These are phyloP conservation scores for Bacidia gigantensis DNA, from an alignment of 495 filamentous ascomycete species.

Conservation along the genomic window DNA sequence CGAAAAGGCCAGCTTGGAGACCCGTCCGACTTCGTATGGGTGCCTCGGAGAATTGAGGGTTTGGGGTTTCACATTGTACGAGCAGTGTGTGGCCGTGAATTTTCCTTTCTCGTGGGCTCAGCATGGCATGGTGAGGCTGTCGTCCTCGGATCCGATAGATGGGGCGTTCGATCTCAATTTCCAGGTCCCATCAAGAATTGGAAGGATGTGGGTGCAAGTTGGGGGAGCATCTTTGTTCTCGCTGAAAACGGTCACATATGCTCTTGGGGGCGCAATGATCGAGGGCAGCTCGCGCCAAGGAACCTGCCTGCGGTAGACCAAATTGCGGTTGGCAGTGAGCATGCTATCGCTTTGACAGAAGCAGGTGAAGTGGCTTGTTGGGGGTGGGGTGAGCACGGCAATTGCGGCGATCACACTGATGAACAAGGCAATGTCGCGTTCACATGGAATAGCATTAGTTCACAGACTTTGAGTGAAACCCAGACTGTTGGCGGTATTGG, in stretches of 20 bases:
- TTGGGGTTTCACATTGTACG: slow-evolving; percentile 39
- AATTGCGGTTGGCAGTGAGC: slow-evolving; percentile 78
- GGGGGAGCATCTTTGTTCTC: slow-evolving; percentile 67
- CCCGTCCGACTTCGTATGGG: slow-evolving; percentile 31
- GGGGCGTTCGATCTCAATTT: slow-evolving; percentile 37
- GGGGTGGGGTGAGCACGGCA: slow-evolving; percentile 97
- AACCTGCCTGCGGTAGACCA: slow-evolving; percentile 35
- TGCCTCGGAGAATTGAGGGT: slow-evolving; percentile 44
- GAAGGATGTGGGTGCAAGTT: slow-evolving; percentile 57
- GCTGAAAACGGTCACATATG: slow-evolving; percentile 38
- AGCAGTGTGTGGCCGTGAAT: slow-evolving; percentile 68
- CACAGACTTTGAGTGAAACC: slow-evolving; percentile 21
- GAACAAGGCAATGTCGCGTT: slow-evolving; percentile 50
- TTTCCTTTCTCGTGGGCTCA: slow-evolving; percentile 55
- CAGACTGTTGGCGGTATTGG: slow-evolving; percentile 41
- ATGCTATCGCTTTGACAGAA: slow-evolving; percentile 54
- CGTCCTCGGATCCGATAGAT: slow-evolving; percentile 60
- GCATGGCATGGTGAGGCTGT: slow-evolving; percentile 37
- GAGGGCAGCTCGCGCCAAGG: slow-evolving; percentile 59
- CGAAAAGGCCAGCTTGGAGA: slow-evolving; percentile 73
- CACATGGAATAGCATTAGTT: slow-evolving; percentile 45
- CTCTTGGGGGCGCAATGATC: slow-evolving; percentile 70
- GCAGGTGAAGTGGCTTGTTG: slow-evolving; percentile 53
- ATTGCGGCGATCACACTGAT: slow-evolving; percentile 62
- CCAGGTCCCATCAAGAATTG: slow-evolving; percentile 26